These are phyloP conservation scores for Schizophyllum amplum DNA, from an alignment of 1,284 basidiomycete genomes.

Conservation along the genomic window DNA sequence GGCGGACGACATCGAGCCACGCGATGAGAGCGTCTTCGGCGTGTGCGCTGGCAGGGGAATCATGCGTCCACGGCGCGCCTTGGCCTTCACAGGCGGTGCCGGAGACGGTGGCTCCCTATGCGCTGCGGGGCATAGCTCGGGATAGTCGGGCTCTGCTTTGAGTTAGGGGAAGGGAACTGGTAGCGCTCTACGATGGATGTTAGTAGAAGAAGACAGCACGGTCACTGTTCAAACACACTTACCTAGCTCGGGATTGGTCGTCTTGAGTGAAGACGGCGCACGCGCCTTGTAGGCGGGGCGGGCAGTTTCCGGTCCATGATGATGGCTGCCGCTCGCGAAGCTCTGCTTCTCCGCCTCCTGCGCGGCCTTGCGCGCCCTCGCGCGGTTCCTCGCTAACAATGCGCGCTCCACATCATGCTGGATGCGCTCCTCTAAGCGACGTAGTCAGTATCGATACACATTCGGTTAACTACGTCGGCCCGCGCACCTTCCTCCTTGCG, in stretches of 20 bases:
- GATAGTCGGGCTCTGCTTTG: too few species aligned
- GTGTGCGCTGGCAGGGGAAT: not conserved
- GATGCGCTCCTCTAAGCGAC: slow-evolving; percentile 12
- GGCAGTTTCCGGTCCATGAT: not conserved
- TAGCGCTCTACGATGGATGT: too few species aligned
- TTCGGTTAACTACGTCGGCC: not conserved
- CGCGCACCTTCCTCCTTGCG: slow-evolving; percentile 2
- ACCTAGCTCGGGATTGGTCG: not conserved
- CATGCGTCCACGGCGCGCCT: not conserved
- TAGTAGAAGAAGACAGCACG: too few species aligned
- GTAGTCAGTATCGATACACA: not conserved
- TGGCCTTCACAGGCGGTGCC: not conserved
- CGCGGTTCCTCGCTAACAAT: slow-evolving; percentile 10
- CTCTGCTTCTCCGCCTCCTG: not conserved
- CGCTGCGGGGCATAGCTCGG: too few species aligned
- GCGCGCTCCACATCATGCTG: slow-evolving; percentile 13
- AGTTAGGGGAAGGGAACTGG: not conserved
- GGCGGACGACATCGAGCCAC: not conserved
- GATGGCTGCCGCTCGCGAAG: not conserved
- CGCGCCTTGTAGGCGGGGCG: not conserved
- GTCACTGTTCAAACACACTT: too few species aligned
- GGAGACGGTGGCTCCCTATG: too few species aligned
- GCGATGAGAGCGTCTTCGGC: not conserved
- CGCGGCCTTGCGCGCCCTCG: slow-evolving; percentile 8
- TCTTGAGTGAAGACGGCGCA: not conserved